These are phyloP conservation scores for Yamadazyma spencermartinsiae DNA, from an alignment of 1,139 yeast genomes.

Conservation along the genomic window DNA sequence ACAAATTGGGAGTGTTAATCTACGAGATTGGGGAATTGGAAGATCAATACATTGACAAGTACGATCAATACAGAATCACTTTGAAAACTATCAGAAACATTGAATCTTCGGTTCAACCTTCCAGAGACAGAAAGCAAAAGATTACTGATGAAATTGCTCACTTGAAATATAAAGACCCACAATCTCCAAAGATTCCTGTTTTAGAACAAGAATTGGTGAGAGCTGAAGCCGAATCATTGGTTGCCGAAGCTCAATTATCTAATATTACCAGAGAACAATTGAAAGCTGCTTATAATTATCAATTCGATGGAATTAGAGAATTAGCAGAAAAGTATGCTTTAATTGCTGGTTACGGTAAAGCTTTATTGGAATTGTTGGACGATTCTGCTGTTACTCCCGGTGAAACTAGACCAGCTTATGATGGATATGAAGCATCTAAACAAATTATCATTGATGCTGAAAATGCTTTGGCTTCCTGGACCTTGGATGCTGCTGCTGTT, in stretches of 20 bases:
- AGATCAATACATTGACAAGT: slow-evolving; percentile 96
- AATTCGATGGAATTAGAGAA: slow-evolving; percentile 94
- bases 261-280: slow-evolving; percentile 97
- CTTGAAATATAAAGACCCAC: slow-evolving; percentile 97
- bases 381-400: slow-evolving; percentile 98
- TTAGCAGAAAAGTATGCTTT: slow-evolving; percentile 94
- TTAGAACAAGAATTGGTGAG: slow-evolving; percentile 98
- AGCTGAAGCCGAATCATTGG: slow-evolving; percentile 98
- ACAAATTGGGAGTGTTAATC: slow-evolving; percentile 91
- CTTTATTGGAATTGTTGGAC: slow-evolving; percentile 90
- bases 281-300: slow-evolving; percentile 96
- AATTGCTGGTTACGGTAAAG: slow-evolving; percentile 98
- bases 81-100: slow-evolving; percentile 93
- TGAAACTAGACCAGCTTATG: slow-evolving; percentile 97
- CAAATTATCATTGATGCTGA: slow-evolving; percentile 97
- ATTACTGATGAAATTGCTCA: slow-evolving; percentile 97
- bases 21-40: slow-evolving; percentile 97
- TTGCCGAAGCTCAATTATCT: slow-evolving; percentile 97
- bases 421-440: slow-evolving; percentile 97
- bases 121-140: slow-evolving; percentile 96
- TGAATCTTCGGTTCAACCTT: slow-evolving; percentile 96
- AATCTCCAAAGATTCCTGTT: slow-evolving; percentile 91
- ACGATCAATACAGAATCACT: slow-evolving; percentile 96
- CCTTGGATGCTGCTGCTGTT: slow-evolving; percentile 91
- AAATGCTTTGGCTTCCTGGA: slow-evolving; percentile 94